Evolutionary conservation across 2,329 filamentous ascomycete species (phyloP), one percentile per base, ranked within the genome.

Genomic region (Sporothrix schenckii): DNA sequence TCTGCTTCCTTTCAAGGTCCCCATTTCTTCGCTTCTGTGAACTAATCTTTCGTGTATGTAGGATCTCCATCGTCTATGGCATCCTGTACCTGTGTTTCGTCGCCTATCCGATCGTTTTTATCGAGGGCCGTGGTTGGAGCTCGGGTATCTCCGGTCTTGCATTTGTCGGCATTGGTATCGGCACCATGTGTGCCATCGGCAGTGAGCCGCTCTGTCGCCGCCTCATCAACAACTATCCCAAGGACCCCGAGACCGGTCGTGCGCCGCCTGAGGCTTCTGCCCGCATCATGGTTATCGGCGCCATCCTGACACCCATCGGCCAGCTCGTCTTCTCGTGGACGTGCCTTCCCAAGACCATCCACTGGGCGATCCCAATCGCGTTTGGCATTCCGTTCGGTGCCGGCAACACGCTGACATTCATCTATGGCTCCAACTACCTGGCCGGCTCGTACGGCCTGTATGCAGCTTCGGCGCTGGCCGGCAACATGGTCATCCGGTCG

Each of bases 301-400:
- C 92, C 0, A 78, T 96, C 1, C 81, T 92, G 0, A 88, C 91
- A 0, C 91, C 93, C 0, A 79, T 92, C 3, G 94, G 93, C 19
- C 90, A 97, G 79, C 86, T 97, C 30, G 91, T 90, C 78, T 97
- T 97, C 77, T 88, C 92, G 0, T 97, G 93, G 93, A 97, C 93
- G 0, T 93, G 90, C 72, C 87, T 93, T 0, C 93, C 93, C 0
- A 81, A 80, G 0, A 86, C 87, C 4, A 92, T 96, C 44, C 93
- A 92, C 77, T 96, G 92, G 90, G 88, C 93, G 24, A 83, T 88
- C 27, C 90, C 91, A 0, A 89, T 94, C 66, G 82, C 92, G 0
- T 91, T 91, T 1, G 91, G 92, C 0, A 86, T 94, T 9, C 89
- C 90, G 0, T 94, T 94, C 74, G 92, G 92, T 2, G 84, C 86